Conservation (phyloP, 371 early-diverging fungal species). For the Mucor indicus region DNA sequence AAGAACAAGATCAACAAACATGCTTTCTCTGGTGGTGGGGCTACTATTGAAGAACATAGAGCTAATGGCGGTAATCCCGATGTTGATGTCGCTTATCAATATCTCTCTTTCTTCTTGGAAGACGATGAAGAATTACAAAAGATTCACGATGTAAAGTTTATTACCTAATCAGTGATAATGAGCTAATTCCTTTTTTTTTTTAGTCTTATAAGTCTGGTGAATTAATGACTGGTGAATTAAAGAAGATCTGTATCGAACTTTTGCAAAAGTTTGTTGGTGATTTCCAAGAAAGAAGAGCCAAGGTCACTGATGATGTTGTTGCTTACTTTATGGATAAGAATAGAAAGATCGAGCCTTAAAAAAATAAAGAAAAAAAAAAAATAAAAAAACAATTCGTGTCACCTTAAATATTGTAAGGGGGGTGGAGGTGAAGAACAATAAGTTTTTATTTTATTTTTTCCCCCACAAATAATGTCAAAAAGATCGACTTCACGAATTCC, state of each 20-base stretch:
- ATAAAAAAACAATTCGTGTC: too few relatives aligned
- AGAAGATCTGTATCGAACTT: constrained; percentile 89
- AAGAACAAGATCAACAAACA: constrained; percentile 96
- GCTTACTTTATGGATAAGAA: constrained; percentile 62
- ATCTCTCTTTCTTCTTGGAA: constrained; percentile 95
- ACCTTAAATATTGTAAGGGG: too few relatives aligned
- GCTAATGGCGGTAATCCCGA: constrained; percentile 94
- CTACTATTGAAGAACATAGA: constrained; percentile 90
- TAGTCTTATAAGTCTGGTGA: constrained; percentile 85
- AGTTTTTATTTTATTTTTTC: neutral
- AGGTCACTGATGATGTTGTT: constrained; percentile 65
- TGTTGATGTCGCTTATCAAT: constrained; percentile 97
- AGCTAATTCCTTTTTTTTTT: neutral
- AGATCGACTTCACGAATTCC: constrained; percentile 29
- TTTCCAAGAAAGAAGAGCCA: constrained; percentile 79
- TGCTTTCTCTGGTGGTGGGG: constrained; percentile 97
- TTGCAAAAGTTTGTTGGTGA: constrained; percentile 82
- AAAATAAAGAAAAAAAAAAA: neutral
- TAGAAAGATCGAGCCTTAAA: constrained; percentile 35
- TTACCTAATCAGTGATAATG: neutral
- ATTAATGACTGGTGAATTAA: constrained; percentile 91
- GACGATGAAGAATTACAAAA: constrained; percentile 90
- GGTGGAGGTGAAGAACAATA: too few relatives aligned
- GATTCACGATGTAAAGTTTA: constrained; percentile 55
- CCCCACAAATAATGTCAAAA: constrained; percentile 1